These are phyloP conservation scores for Aspergillus sp. DNA, from an alignment of 2,329 filamentous ascomycete genomes.

Conservation along the genomic window DNA sequence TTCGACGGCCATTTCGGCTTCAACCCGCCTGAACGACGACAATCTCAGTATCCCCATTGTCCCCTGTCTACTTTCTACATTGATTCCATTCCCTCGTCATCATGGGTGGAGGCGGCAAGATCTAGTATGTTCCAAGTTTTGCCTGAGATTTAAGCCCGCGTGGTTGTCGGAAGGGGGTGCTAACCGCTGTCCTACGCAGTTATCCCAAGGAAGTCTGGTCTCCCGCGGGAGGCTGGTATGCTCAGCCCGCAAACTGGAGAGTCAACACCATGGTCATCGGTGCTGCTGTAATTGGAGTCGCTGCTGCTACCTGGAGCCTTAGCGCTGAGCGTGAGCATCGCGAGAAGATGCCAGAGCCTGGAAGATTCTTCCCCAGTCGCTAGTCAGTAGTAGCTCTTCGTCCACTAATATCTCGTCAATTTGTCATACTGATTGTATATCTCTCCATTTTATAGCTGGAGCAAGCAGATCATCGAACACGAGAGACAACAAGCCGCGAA, in stretches of 20 bases:
- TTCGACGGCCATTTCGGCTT: constrained; percentile 28
- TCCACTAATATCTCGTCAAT: too few relatives aligned
- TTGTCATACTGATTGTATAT: constrained; percentile 12
- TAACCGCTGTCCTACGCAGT: constrained; percentile 44
- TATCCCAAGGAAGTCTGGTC: constrained; percentile 99
- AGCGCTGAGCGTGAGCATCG: constrained; percentile 71
- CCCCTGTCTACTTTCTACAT: constrained; percentile 14
- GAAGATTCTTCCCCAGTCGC: constrained; percentile 78
- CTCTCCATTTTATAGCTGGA: constrained; percentile 52
- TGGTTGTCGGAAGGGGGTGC: constrained; percentile 5
- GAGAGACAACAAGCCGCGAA: constrained; percentile 49
- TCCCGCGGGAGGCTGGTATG: constrained; percentile 95
- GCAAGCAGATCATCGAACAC: constrained; percentile 65
- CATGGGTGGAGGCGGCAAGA: constrained; percentile 74
- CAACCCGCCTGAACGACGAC: constrained; percentile 20
- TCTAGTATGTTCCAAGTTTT: constrained; percentile 56
- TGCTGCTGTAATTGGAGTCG: constrained; percentile 63
- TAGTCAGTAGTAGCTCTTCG: constrained; percentile 53
- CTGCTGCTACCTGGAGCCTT: constrained; percentile 63
- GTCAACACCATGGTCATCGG: constrained; percentile 77
- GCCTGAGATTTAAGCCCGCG: constrained; percentile 9
- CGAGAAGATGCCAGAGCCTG: constrained; percentile 69
- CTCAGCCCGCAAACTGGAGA: constrained; percentile 92
- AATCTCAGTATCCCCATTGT: too few relatives aligned
- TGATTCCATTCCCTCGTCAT: constrained; percentile 24